These are phyloP conservation scores for Rhododendron mucronatum DNA, from an alignment of 148 eudicot species.

Conservation along the genomic window DNA sequence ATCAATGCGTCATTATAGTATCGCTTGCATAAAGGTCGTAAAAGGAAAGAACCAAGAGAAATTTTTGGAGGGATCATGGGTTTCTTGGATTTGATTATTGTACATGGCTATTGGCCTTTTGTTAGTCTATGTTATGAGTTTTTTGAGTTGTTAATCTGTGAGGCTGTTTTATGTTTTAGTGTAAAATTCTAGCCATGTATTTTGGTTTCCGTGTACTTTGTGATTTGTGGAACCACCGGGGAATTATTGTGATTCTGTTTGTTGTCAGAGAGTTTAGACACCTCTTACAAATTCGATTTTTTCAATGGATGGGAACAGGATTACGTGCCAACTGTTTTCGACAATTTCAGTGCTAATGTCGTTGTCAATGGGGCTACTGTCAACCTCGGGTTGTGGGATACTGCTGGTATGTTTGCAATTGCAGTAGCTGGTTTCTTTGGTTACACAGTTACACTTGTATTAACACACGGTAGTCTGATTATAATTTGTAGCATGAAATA, in stretches of 20 bases:
- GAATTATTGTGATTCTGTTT: not conserved
- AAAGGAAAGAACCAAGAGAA: not conserved
- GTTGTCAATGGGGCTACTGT: slow-evolving; percentile 89
- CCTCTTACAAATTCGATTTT: not conserved
- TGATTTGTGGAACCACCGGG: not conserved
- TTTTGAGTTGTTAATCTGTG: not conserved
- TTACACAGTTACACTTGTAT: not conserved
- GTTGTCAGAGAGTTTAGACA: not conserved
- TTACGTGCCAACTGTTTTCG: slow-evolving; percentile 95
- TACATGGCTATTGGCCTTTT: not conserved
- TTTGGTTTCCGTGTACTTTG: not conserved
- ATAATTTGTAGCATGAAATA: not conserved
- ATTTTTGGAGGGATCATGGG: not conserved
- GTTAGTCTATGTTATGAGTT: not conserved
- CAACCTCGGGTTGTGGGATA: slow-evolving; percentile 95
- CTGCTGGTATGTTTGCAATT: slow-evolving; percentile 62
- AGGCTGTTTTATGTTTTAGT: not conserved
- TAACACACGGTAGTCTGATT: not conserved
- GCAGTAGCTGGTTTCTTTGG: not conserved
- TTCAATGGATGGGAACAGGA: slow-evolving; percentile 48
- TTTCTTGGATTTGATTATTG: not conserved
- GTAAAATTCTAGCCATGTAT: not conserved
- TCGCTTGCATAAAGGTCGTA: not conserved
- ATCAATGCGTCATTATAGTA: not conserved
- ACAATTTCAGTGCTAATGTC: slow-evolving; percentile 98